phyloP scores from a whole-genome alignment of 208 protist species.

The Kentomonas sorsogonicus region DNA sequence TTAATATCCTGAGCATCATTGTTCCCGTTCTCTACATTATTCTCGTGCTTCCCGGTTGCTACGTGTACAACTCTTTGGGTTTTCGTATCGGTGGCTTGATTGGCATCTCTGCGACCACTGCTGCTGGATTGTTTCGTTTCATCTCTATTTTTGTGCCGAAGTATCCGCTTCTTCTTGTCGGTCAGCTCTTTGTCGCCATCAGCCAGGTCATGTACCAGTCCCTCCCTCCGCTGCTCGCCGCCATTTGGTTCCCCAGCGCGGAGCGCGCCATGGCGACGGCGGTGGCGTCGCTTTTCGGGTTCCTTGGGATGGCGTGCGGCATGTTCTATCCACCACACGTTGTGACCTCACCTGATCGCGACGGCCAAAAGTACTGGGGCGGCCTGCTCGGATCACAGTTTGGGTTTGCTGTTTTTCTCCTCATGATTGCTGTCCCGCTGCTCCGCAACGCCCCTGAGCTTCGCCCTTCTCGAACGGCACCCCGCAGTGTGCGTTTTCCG shows the following conservation, averaged over 20 bases:
- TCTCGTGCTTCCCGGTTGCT: conserved; percentile 29
- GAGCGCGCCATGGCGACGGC: conserved; percentile 49
- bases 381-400: conserved; percentile 29
- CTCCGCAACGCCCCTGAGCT: too few relatives aligned
- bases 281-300: conserved; percentile 31
- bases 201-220: conserved; percentile 37
- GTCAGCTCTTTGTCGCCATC: conserved; percentile 29
- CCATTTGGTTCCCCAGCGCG: conserved; percentile 37
- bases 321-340: conserved; percentile 57
- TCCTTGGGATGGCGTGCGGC: conserved; percentile 48
- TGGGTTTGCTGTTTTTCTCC: conserved; percentile 18
- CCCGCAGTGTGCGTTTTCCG: too few relatives aligned
- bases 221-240: conserved; percentile 34
- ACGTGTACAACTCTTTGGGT: conserved; percentile 34
- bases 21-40: conserved; percentile 39
- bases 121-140: conserved; percentile 27
- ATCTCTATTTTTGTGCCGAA: conserved; percentile 31
- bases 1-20: conserved; percentile 37
- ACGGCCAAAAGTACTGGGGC: conserved; percentile 16
- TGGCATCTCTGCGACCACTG: conserved; percentile 20
- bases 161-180: conserved; percentile 28
- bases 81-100: conserved; percentile 34
- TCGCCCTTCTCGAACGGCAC: too few relatives aligned
- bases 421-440: conserved; percentile 18
- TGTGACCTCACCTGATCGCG: conserved; percentile 23